Conservation (phyloP, 306 rosid species). For the Cotoneaster glaucophyllus region DNA sequence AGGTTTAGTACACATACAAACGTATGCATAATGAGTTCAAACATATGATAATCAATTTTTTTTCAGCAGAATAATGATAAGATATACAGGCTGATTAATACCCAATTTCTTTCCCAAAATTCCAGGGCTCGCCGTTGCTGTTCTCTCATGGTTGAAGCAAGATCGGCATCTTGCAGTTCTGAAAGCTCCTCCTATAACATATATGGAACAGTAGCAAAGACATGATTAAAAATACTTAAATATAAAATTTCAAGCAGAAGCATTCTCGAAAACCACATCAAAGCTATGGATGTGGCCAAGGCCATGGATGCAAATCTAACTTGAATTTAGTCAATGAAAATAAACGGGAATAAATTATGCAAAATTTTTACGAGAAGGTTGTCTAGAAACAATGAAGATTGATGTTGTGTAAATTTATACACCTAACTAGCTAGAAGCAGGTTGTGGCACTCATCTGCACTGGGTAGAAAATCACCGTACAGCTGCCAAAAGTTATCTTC, state of each 20-base stretch:
- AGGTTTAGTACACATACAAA: slow-evolving; percentile 7
- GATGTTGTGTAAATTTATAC: slow-evolving; percentile 9
- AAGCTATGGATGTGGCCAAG: not conserved
- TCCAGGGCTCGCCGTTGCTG: slow-evolving; percentile 60
- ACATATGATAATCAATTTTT: not conserved
- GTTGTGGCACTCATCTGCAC: slow-evolving; percentile 82
- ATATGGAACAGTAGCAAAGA: slow-evolving; percentile 17
- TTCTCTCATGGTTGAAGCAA: slow-evolving; percentile 63
- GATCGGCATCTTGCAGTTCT: slow-evolving; percentile 75
- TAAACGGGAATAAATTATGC: not conserved
- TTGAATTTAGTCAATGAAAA: not conserved
- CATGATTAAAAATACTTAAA: not conserved
- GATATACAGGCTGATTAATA: slow-evolving; percentile 23
- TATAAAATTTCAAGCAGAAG: not conserved
- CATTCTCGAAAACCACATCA: not conserved
- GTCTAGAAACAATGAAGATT: not conserved
- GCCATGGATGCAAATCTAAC: not conserved
- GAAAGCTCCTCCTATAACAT: slow-evolving; percentile 65
- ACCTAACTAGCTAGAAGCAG: slow-evolving; percentile 90
- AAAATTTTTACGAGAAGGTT: not conserved
- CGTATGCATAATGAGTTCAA: not conserved
- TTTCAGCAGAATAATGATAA: not conserved
- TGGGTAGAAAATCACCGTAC: slow-evolving; percentile 85
- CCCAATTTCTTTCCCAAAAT: slow-evolving; percentile 93
- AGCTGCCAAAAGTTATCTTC: slow-evolving; percentile 91